Base-by-base conservation (phyloP, 306 rosid genomes). In the Vigna nakashimae region DNA sequence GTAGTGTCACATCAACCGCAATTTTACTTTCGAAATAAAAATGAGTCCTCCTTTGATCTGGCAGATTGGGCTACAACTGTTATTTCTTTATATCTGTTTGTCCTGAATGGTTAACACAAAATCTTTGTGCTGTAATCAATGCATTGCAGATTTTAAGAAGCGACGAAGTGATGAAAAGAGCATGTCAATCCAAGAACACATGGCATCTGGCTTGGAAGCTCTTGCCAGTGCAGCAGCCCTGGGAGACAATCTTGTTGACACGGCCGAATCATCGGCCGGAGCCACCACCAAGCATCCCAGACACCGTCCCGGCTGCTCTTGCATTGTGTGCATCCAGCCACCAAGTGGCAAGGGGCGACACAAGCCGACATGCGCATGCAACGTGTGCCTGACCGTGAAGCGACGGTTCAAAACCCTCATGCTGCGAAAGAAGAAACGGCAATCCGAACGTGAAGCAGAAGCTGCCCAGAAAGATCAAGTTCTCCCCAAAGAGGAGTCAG, bases 271-370 rank as follows among this genome's bases (percentile, higher is more conserved):
- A 3, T 85, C 90, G 1, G 84, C 85, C 6, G 94, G 89, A 82
- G 90, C 86, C 79, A 95, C 98, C 71, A 96, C 99, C 69, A 91
- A 78, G 84, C 99, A 91, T 83, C 98, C 99, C 2, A 80, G 97
- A 59, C 99, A 91, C 78, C 97, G 98, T 16, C 91, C 94, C 0
- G 99, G 99, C 40, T 96, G 99, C 88, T 84, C 90, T 64, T 96
- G 99, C 79, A 96, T 96, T 4, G 98, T 91, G 69, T 96, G 99
- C 84, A 92, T 88, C 73, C 99, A 96, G 82, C 98, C 98, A 6
- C 98, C 99, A 5, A 96, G 99, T 17, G 99, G 99, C 62, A 96
- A 92, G 84, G 98, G 98, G 16, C 92, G 86, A 85, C 99, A 92
- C 82, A 88, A 87, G 81, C 84, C 96, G 13, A 85, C 94, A 7